phyloP scores from a whole-genome alignment of 257 asterid genomes.

The Orobanche coerulescens region DNA sequence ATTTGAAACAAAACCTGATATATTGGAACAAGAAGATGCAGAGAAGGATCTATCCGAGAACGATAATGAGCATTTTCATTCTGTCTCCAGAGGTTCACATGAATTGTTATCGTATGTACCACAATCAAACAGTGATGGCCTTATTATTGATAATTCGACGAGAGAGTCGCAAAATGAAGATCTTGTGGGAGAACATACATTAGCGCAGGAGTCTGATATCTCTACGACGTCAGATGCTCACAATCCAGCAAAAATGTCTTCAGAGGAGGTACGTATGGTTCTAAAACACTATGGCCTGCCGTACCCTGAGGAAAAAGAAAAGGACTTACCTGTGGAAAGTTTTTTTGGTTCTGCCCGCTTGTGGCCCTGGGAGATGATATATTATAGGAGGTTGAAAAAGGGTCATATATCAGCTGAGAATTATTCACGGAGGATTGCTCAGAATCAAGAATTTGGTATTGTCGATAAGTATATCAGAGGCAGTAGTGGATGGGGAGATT shows the following conservation, averaged over 20 bases:
- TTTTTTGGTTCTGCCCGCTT: slow-evolving; percentile 60
- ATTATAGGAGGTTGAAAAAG: slow-evolving; percentile 30
- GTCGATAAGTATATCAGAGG: slow-evolving; percentile 51
- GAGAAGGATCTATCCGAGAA: slow-evolving; percentile 12
- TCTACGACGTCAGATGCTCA: slow-evolving; percentile 19
- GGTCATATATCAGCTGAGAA: slow-evolving; percentile 47
- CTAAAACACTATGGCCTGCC: slow-evolving; percentile 20
- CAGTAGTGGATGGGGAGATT: slow-evolving; percentile 60
- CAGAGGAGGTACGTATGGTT: slow-evolving; percentile 29
- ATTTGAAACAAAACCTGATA: slow-evolving; percentile 10
- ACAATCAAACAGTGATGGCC: slow-evolving; percentile 20
- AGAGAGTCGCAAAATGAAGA: slow-evolving; percentile 19
- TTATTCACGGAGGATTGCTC: slow-evolving; percentile 37
- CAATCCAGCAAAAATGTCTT: slow-evolving; percentile 29
- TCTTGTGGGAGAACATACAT: slow-evolving; percentile 14
- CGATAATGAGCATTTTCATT: slow-evolving; percentile 16
- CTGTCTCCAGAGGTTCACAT: slow-evolving; percentile 19
- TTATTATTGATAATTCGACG: slow-evolving; percentile 9
- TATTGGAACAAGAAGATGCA: slow-evolving; percentile 13
- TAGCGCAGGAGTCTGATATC: slow-evolving; percentile 9
- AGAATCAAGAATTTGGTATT: slow-evolving; percentile 41
- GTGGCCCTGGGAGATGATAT: slow-evolving; percentile 70
- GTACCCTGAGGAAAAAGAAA: slow-evolving; percentile 30
- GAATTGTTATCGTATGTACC: slow-evolving; percentile 1
- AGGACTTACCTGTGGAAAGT: slow-evolving; percentile 32